Conservation (phyloP, 192 early-diverging fungal genomes). For the Phycomyces nitens region DNA sequence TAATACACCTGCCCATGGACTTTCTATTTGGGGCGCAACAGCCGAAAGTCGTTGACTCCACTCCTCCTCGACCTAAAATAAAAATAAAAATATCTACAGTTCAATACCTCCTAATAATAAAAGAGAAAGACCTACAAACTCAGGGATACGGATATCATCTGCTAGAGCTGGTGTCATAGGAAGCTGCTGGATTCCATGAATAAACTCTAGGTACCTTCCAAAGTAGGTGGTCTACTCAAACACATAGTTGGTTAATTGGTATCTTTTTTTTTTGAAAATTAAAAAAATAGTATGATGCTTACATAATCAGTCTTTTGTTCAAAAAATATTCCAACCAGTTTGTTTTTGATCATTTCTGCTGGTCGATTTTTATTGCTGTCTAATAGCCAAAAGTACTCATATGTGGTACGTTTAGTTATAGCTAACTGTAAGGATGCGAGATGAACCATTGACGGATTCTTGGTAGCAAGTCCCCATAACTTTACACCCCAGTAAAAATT, state of each 20-base stretch:
- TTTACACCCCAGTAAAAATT: slow-evolving; percentile 40
- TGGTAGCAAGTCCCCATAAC: slow-evolving; percentile 33
- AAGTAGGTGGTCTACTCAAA: slow-evolving; percentile 35
- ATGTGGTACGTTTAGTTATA: slow-evolving; percentile 29
- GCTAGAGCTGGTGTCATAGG: slow-evolving; percentile 37
- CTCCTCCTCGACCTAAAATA: slow-evolving; percentile 31
- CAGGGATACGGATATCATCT: slow-evolving; percentile 24
- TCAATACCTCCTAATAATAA: not conserved
- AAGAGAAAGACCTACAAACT: slow-evolving; percentile 27
- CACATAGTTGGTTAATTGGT: not conserved
- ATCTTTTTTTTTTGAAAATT: too few species aligned
- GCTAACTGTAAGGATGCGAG: slow-evolving; percentile 28
- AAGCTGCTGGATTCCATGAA: slow-evolving; percentile 41
- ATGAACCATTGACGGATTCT: slow-evolving; percentile 11
- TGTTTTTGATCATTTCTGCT: slow-evolving; percentile 25
- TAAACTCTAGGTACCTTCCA: slow-evolving; percentile 34
- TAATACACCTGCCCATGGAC: slow-evolving; percentile 31
- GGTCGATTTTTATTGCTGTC: slow-evolving; percentile 29
- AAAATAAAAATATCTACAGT: not conserved
- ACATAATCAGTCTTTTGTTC: slow-evolving; percentile 39
- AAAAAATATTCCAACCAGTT: slow-evolving; percentile 36
- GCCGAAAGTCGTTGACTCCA: slow-evolving; percentile 29
- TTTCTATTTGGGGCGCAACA: slow-evolving; percentile 5
- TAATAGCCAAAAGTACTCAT: slow-evolving; percentile 35
- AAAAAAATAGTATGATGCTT: too few species aligned